Conservation (phyloP, 2,329 filamentous ascomycete genomes). For the Colletotrichum euphorbiae region DNA sequence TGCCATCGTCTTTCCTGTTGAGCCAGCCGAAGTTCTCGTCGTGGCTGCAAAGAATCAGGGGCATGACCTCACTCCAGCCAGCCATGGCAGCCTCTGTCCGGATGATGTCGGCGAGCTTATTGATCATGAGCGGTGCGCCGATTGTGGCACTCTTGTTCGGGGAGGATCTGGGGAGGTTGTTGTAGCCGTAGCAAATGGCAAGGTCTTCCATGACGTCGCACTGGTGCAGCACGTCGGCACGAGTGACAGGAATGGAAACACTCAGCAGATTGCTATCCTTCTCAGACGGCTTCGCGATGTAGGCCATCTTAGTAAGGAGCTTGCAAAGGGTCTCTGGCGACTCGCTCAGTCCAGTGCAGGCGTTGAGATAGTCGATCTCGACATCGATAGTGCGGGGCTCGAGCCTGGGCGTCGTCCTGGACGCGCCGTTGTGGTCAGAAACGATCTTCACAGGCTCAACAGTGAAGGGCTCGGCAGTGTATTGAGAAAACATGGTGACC, state of each 20-base stretch:
- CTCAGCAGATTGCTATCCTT: constrained; percentile 78
- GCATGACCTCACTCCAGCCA: constrained; percentile 96
- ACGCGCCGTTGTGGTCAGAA: constrained; percentile 89
- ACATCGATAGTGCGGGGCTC: constrained; percentile 81
- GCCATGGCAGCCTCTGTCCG: constrained; percentile 91
- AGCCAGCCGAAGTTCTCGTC: constrained; percentile 98
- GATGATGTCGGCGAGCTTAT: constrained; percentile 94
- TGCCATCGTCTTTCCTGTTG: constrained; percentile 88
- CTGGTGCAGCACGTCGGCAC: constrained; percentile 94
- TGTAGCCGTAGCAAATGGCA: constrained; percentile 97
- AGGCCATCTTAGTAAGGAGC: constrained; percentile 89
- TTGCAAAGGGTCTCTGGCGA: constrained; percentile 80
- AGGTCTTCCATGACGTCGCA: constrained; percentile 99
- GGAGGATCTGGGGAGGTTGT: constrained; percentile 88
- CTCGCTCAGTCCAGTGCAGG: constrained; percentile 85
- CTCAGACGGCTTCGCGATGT: constrained; percentile 80
- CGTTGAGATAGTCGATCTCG: constrained; percentile 93
- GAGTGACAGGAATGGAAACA: constrained; percentile 86
- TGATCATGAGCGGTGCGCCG: constrained; percentile 87
- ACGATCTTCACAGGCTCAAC: constrained; percentile 94
- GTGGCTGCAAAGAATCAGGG: constrained; percentile 94
- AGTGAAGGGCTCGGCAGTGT: constrained; percentile 89
- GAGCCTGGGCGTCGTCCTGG: constrained; percentile 83
- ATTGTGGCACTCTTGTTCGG: constrained; percentile 88
- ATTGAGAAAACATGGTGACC: constrained; percentile 96